Evolutionary conservation across 352 stramenopile genomes (phyloP), one percentile per base, ranked within the genome.

Genomic region (Globisporangium carolinianum): DNA sequence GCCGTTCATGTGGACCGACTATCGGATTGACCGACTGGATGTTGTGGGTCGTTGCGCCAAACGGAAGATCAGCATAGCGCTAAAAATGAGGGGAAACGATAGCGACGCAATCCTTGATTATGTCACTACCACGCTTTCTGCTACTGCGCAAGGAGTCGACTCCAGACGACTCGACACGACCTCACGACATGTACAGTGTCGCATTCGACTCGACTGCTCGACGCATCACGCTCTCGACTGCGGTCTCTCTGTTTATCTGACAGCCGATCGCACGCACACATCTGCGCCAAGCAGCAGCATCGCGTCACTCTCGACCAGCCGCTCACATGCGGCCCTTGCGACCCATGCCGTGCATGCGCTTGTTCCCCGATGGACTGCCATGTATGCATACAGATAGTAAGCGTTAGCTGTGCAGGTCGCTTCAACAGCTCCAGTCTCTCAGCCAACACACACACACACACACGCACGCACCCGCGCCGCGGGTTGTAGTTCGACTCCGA

Each of bases 261-360:
- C 2, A 43, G 39, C 39, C 38, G 36, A 14, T 10, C 14, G 9
- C 47, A 41, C 6, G 18, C 15, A 32, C 24, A 32, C 24, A 32
- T 2, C 24, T 32, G 24, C 3, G 24, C 24, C 24, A 32, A 32
- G 24, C 24, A 32, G 24, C 24, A 32, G 24, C 24, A 32, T 3
- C 24, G 24, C 24, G 24, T 32, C 24, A 32, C 24, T 32, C 24
- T 32, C 24, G 24, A 32, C 24, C 24, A 32, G 24, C 3, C 24
- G 24, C 5, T 53, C 41, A 57, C 51, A 45, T 78, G n/a, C 80
- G 78, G 45, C 78, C 75, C 63, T 88, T 88, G 55, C 80, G 80
- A 18, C 47, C 57, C 63, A 76, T 76, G 42, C 60, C 66, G 55
- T 83, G 72, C 58, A 80, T 62, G 45, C 73, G 76, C 57, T 83